Conservation (phyloP, 73 alveolate genomes). For the Effrenium voratum region DNA sequence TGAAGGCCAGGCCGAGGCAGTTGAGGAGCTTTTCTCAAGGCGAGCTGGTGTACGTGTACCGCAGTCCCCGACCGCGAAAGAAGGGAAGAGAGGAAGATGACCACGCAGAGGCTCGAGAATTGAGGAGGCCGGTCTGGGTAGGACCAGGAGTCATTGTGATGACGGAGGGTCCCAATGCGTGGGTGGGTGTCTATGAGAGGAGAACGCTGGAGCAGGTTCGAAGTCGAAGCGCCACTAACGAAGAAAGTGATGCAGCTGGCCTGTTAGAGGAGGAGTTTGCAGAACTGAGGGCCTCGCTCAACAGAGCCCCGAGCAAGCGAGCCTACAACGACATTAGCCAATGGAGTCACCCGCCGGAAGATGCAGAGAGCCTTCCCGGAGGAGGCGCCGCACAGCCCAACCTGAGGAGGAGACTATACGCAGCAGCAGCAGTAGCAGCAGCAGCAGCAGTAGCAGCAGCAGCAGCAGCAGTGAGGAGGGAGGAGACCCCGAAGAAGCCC, state of each 20-base stretch:
- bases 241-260: background rate
- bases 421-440: no score
- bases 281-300: background rate
- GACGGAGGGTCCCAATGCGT: background rate
- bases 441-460: no score
- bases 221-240: background rate
- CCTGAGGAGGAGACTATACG: background rate
- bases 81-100: background rate
- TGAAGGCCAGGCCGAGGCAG: background rate
- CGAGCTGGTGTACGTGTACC: constrained; percentile 11
- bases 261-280: background rate
- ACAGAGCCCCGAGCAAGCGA: background rate
- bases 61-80: background rate
- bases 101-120: background rate
- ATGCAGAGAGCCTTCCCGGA: background rate
- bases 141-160: constrained; percentile 4
- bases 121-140: background rate
- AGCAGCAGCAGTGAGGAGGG: no score
- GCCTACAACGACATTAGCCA: constrained; percentile 14
- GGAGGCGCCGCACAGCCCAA: background rate
- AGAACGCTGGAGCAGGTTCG: background rate
- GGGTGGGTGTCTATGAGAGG: constrained; percentile 7
- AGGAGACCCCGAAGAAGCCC: no score
- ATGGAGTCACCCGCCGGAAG: background rate
- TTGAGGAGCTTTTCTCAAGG: background rate